Evolutionary conservation across 768 basidiomycete species (phyloP), one percentile per base, ranked within the genome.

Genomic region (Mycena galopus): DNA sequence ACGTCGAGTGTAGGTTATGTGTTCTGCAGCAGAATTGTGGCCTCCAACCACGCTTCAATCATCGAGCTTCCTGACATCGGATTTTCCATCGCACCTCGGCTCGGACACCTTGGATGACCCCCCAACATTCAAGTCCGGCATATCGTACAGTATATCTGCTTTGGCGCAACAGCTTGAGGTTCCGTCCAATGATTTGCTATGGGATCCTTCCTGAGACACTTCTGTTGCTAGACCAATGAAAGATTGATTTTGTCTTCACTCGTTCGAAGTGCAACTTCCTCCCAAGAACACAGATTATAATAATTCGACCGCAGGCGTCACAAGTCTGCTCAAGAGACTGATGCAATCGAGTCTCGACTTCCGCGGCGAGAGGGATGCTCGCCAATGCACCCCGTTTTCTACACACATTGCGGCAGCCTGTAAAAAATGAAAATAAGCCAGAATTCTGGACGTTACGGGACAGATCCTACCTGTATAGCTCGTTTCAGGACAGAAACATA

Each of bases 91-190:
- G 93, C 9, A 91, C 88, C 4, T 88, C 91, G 11, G 83, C 87
- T 3, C 81, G 6, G 94, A 95, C 51, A 88, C 86, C 73, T 79
- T 94, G 30, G 93, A 95, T 60, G 92, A 90, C 0, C 88, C 92
- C 0, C 89, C 93, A 1, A 88, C 85, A 82, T 93, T 93, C 79
- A 95, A 93, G 76, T 93, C 90, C 77, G 92, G 89, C 1, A 85
- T 95, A n/a, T 87, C 88, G 19, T 88, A 91, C 63, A 88, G 91
- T 2, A 81, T 86, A 7, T 88, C 88, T 2, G 77, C 78, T 4
- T 80, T 94, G 10, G 91, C 93, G 19, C 87, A 87, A 57, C 87
- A 93, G 39, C 75, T 94, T 21, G 85, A 87, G 1, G 84, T 95
- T 16, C 81, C 87, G 0, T 69, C 95, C 55, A 85, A 89, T 69